Evolutionary conservation across 352 stramenopile species (phyloP), one percentile per base, ranked within the genome.

Genomic region (Globisporangium middletonii): DNA sequence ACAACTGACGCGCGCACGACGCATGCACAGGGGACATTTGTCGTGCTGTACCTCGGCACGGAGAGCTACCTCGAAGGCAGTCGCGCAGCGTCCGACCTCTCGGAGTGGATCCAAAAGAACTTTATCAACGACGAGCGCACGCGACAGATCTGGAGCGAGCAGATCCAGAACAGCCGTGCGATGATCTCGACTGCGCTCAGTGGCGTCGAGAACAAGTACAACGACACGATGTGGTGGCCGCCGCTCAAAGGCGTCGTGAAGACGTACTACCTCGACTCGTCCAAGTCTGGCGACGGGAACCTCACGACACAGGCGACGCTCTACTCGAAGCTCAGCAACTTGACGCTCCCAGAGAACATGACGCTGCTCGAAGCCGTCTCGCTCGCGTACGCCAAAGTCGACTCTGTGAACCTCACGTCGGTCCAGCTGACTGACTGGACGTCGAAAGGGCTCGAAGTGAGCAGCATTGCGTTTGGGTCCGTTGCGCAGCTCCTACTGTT

Each of bases 151-250:
- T 94, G 83, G 82, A 87, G 79, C 46, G 78, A 95, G 50, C 85
- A 95, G 63, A 72, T 95, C 28, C 70, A 88, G 42, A 91, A 88
- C 57, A 89, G 83, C 26, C 83, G 83, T 16, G 72, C 76, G 11
- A 93, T 93, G 83, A 79, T 95, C 13, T 86, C 81, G 3, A 75
- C 88, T 18, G 85, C 80, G 9, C 65, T 95, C 23, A 84, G 72
- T 38, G 75, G 82, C 19, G 71, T 95, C n/a, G 85, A 95, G 61
- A 67, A 88, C 60, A 89, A 89, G 38, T 95, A 92, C 66, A 95
- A 93, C 54, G 77, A 92, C 46, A 95, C 85, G 13, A 92, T 95
- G 78, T 95, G 85, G 85, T 95, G 84, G 82, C 83, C 79, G 49
- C 83, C 85, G 16, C 60, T 95, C 28, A 93, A 93, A 62, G 75